A percentile compares a stretch with the other conserved stretches of the same genome.
Evolutionary conservation across 768 basidiomycete species (phyloP).

Genomic region (Galerina marginata): DNA sequence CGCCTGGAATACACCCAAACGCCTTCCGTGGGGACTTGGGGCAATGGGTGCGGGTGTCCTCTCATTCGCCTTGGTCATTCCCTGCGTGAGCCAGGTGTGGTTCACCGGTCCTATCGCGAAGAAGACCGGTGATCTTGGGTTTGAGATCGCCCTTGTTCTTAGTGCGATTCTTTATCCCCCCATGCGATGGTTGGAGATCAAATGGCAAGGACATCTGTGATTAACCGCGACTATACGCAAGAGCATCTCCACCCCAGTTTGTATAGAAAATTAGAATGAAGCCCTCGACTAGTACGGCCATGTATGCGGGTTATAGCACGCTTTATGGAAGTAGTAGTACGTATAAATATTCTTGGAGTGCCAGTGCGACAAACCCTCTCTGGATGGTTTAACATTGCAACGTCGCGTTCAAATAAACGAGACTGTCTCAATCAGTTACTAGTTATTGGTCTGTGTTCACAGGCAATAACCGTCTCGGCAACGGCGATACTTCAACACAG

Average conservation of each 20-base stretch:
- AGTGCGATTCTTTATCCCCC: constrained; percentile 64
- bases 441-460: no score
- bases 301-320: no score
- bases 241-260: neutral
- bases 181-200: constrained; percentile 57
- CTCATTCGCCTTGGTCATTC: constrained; percentile 65
- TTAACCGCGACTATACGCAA: neutral
- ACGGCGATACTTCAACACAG: no score
- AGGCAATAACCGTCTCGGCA: no score
- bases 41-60: constrained; percentile 60
- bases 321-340: no score
- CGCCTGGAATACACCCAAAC: constrained; percentile 60
- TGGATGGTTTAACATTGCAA: no score
- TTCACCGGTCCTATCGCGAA: constrained; percentile 76
- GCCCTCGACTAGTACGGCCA: no score
- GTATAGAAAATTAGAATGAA: no score
- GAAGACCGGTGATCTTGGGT: constrained; percentile 80
- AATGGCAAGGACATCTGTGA: constrained; percentile 21
- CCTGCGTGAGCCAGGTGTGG: constrained; percentile 81
- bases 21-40: constrained; percentile 72
- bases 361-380: no score
- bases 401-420: no score
- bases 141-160: constrained; percentile 70
- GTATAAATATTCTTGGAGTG: no score
- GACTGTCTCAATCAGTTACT: no score